These are phyloP conservation scores for Leavenworthia alabamica DNA, from an alignment of 345 rosid species.

Conservation along the genomic window DNA sequence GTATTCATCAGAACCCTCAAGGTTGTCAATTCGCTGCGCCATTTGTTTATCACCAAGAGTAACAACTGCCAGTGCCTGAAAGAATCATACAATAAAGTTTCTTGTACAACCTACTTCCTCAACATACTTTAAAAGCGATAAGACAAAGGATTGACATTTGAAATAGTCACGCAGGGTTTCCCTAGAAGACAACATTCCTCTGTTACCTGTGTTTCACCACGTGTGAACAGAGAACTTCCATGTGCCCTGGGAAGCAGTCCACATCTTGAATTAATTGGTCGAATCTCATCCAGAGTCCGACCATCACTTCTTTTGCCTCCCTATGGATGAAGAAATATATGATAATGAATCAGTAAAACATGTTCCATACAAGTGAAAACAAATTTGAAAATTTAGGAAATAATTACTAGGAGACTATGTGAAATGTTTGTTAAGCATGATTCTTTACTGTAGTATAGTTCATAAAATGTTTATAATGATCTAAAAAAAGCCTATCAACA, in stretches of 20 bases:
- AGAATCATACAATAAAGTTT: constrained; percentile 15
- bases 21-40: constrained; percentile 94
- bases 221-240: constrained; percentile 97
- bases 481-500: background rate
- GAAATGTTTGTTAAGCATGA: background rate
- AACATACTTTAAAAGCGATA: background rate
- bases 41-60: constrained; percentile 96
- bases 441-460: background rate
- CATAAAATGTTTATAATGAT: background rate
- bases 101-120: background rate
- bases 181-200: background rate
- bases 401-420: background rate
- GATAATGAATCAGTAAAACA: background rate
- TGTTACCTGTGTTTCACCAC: constrained; percentile 98
- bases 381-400: background rate
- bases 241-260: constrained; percentile 96
- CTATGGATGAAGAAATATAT: constrained; percentile 33
- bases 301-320: constrained; percentile 99
- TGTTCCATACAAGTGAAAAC: background rate
- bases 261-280: constrained; percentile 83
- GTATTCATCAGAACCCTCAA: constrained; percentile 69
- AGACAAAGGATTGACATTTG: background rate
- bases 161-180: constrained; percentile 5
- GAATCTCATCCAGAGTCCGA: constrained; percentile 63
- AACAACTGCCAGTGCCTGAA: constrained; percentile 87